Base-by-base conservation (phyloP, 2,329 filamentous ascomycete genomes). In the Alternaria incomplexa region DNA sequence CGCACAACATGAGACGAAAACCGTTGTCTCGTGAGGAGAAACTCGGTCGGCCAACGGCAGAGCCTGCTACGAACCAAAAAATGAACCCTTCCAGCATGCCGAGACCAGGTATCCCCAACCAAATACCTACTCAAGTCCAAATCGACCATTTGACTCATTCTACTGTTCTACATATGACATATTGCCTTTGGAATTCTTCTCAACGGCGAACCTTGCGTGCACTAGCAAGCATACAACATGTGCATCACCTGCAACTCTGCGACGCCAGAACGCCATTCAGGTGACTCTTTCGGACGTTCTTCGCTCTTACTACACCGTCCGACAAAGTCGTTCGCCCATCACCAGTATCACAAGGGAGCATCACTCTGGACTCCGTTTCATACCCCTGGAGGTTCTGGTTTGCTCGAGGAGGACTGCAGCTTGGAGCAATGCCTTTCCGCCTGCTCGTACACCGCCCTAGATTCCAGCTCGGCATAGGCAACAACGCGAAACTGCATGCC, bases 291-390 rank as follows among this genome's bases (percentile, higher is more conserved):
- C 22, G 28, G 22, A 26, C 52, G 23, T 26, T 25, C 28, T 46
- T 56, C 46, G 51, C 44, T 51, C 58, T 57, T n/a, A 40, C 22
- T 46, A 51, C 47, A 12, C 57, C 23, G 57, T 47, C 51, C 20
- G 45, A 23, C 32, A 59, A 30, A 17, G 30, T 51, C 51, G 55
- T 46, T 58, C 64, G 55, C 48, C 58, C 46, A 56, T 58, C 56
- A 17, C 47, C 48, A 47, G 47, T 47, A 65, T 70, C 69, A 70
- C 69, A 65, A 32, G 66, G 64, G 32, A 58, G 61, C 62, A 63
- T 72, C 69, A 70, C 6, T 67, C 62, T 61, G 67, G 56, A 47
- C 54, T n/a, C 46, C 36, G 12, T 32, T 13, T 50, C 23, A 20
- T 46, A 17, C 23, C 53, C 25, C 26, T 43, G 36, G 20, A 46